phyloP scores from a whole-genome alignment of 257 asterid genomes.

The Lycium ferocissimum region DNA sequence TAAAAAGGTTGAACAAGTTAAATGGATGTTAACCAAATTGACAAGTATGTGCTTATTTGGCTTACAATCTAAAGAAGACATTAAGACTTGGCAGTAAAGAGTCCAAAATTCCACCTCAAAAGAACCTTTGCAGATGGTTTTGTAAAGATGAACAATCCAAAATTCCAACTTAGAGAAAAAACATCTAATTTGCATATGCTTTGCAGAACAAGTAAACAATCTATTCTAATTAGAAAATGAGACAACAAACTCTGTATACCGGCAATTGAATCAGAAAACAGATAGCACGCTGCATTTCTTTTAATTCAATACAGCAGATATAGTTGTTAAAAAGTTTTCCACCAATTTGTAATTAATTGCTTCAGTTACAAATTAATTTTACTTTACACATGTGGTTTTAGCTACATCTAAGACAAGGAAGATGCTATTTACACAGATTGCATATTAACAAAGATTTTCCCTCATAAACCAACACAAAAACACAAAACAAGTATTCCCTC shows the following conservation, averaged over 20 bases:
- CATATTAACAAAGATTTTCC: background rate
- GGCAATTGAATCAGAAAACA: background rate
- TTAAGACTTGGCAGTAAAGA: background rate
- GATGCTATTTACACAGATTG: constrained; percentile 12
- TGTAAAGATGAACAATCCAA: background rate
- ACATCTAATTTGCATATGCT: background rate
- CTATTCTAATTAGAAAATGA: background rate
- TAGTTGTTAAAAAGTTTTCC: background rate
- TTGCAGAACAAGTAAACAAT: background rate
- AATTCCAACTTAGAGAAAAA: background rate
- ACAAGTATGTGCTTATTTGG: background rate
- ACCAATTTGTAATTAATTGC: background rate
- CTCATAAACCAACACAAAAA: background rate
- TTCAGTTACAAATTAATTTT: constrained; percentile 19
- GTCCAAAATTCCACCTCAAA: constrained; percentile 8
- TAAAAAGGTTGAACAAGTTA: background rate
- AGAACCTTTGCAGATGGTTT: background rate
- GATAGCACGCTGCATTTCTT: background rate
- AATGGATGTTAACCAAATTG: background rate
- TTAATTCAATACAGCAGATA: background rate
- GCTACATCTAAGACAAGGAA: constrained; percentile 15
- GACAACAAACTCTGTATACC: background rate
- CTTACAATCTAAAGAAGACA: background rate
- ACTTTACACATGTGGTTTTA: background rate
- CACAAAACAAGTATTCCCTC: background rate